Evolutionary conservation across 495 filamentous ascomycete species (phyloP).

Genomic region (Lasiosphaeria hispida): DNA sequence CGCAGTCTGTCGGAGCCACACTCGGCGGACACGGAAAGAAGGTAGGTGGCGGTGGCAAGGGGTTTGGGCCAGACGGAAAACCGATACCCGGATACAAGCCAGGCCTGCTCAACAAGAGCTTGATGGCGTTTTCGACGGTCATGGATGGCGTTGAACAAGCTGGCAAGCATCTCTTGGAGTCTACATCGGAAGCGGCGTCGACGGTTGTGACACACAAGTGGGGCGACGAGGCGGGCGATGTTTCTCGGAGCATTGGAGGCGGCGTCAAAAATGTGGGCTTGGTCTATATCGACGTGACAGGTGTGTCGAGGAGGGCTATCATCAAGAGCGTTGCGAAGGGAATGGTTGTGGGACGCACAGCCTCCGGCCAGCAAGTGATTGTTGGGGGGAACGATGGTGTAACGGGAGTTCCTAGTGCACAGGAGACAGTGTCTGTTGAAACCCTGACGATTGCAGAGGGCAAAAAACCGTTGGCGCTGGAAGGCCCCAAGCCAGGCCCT

Average conservation of each 20-base stretch:
- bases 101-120: slow-evolving; percentile 85
- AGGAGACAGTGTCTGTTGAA: slow-evolving; percentile 8
- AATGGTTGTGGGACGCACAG: slow-evolving; percentile 92
- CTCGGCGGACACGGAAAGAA: slow-evolving; percentile 62
- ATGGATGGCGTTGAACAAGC: slow-evolving; percentile 90
- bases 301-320: slow-evolving; percentile 82
- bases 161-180: slow-evolving; percentile 68
- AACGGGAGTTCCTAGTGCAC: slow-evolving; percentile 2
- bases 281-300: slow-evolving; percentile 96
- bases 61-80: slow-evolving; percentile 61
- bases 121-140: slow-evolving; percentile 95
- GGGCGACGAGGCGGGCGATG: slow-evolving; percentile 74
- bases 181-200: slow-evolving; percentile 71
- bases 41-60: slow-evolving; percentile 47
- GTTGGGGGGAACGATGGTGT: slow-evolving; percentile 68
- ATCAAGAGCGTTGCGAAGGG: slow-evolving; percentile 94
- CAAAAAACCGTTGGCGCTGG: slow-evolving; percentile 18
- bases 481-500: neutral
- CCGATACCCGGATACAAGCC: slow-evolving; percentile 72
- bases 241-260: slow-evolving; percentile 71
- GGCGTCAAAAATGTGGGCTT: slow-evolving; percentile 93
- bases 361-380: slow-evolving; percentile 79
- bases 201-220: slow-evolving; percentile 81
- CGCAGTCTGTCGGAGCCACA: slow-evolving; percentile 83
- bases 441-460: slow-evolving; percentile 25